phyloP scores from a whole-genome alignment of 345 rosid species.

The Rhizophora apiculata region DNA sequence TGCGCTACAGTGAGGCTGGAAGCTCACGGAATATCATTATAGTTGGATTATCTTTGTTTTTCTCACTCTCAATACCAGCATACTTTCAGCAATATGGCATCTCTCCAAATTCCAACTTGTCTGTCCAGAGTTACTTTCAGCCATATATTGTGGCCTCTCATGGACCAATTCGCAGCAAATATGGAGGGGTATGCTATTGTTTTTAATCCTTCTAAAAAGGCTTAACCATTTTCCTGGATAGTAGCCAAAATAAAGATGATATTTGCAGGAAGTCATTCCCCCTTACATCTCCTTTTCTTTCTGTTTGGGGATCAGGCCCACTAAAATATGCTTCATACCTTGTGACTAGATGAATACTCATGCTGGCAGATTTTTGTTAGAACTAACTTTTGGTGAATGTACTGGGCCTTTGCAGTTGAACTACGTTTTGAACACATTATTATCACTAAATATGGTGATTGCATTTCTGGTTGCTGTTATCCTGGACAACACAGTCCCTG shows the following conservation, averaged over 20 bases:
- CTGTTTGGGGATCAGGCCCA: too few relatives aligned
- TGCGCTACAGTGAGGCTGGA: constrained; percentile 97
- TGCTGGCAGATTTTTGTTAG: neutral
- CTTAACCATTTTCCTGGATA: neutral
- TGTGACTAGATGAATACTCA: too few relatives aligned
- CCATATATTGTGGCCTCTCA: constrained; percentile 87
- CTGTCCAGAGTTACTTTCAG: constrained; percentile 83
- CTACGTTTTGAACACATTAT: constrained; percentile 75
- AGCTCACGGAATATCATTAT: constrained; percentile 94
- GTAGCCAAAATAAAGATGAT: neutral
- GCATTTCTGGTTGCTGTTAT: constrained; percentile 85
- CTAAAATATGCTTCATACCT: too few relatives aligned
- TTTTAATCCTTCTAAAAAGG: neutral
- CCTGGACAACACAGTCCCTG: constrained; percentile 94
- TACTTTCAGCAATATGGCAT: constrained; percentile 94
- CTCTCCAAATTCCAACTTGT: constrained; percentile 66
- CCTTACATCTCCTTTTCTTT: too few relatives aligned
- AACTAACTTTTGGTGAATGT: neutral
- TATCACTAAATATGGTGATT: constrained; percentile 78
- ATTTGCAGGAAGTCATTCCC: too few relatives aligned
- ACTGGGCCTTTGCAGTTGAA: constrained; percentile 53
- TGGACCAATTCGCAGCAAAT: constrained; percentile 73
- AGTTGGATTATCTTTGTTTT: constrained; percentile 80
- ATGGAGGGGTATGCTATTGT: constrained; percentile 61
- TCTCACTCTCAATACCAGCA: constrained; percentile 84